A percentile compares a stretch with the other conserved stretches of the same genome.
Evolutionary conservation across 768 basidiomycete genomes (phyloP).

Genomic region (Trametes cinnabarina): DNA sequence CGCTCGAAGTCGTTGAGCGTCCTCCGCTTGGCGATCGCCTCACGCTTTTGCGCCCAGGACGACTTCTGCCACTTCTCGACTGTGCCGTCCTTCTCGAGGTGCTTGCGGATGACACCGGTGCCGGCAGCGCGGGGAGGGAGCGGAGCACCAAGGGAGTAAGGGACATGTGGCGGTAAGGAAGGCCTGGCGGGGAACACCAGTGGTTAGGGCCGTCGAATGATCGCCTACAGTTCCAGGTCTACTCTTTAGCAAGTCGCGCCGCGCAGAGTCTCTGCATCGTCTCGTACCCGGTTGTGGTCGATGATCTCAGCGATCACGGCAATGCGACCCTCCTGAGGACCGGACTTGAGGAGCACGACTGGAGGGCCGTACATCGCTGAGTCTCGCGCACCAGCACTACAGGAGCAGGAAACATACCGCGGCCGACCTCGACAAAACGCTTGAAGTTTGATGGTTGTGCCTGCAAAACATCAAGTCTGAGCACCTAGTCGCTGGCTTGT

Average conservation of each 20-base stretch:
- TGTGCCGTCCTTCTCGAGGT: slow-evolving; percentile 80
- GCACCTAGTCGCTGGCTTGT: not conserved
- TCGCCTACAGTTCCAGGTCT: slow-evolving; percentile 57
- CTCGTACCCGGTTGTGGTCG: slow-evolving; percentile 93
- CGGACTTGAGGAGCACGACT: slow-evolving; percentile 93
- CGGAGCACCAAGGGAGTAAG: slow-evolving; percentile 84
- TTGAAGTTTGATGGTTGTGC: slow-evolving; percentile 74
- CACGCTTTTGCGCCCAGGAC: slow-evolving; percentile 85
- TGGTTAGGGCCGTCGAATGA: slow-evolving; percentile 93
- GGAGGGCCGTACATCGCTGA: not conserved
- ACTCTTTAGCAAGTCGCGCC: not conserved
- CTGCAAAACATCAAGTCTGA: slow-evolving; percentile 1
- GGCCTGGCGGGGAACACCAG: slow-evolving; percentile 87
- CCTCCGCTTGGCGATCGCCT: slow-evolving; percentile 69
- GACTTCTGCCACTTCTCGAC: slow-evolving; percentile 88
- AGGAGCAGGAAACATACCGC: slow-evolving; percentile 53
- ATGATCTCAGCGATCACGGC: slow-evolving; percentile 97
- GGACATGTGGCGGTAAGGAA: slow-evolving; percentile 89
- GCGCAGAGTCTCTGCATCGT: too few relatives aligned
- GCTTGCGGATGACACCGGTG: slow-evolving; percentile 77
- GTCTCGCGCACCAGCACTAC: not conserved
- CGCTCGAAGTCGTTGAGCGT: slow-evolving; percentile 87
- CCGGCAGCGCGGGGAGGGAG: slow-evolving; percentile 83
- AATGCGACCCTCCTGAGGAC: slow-evolving; percentile 82
- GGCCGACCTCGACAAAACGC: slow-evolving; percentile 98